Conservation (phyloP, 2,329 filamentous ascomycete genomes). For the Ascocoryne sarcoides region DNA sequence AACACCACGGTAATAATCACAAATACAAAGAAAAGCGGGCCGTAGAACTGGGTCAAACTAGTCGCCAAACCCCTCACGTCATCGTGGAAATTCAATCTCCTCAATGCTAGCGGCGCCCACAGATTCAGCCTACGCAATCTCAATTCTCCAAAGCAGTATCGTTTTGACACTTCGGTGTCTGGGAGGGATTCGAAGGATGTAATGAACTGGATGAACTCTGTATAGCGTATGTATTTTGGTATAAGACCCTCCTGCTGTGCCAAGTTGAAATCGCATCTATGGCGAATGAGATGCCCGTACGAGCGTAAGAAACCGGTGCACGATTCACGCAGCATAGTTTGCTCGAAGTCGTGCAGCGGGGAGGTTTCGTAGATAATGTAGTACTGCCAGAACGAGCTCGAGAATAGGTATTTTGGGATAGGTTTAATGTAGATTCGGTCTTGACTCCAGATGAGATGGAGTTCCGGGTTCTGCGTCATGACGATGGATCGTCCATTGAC, state of each 20-base stretch:
- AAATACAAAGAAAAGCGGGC: background rate
- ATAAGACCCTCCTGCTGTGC: slow-evolving; percentile 17
- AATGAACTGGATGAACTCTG: background rate
- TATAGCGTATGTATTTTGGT: slow-evolving; percentile 1
- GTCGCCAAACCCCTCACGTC: background rate
- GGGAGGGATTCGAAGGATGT: background rate
- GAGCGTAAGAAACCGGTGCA: slow-evolving; percentile 27
- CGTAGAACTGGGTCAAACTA: background rate
- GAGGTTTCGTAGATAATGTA: slow-evolving; percentile 9
- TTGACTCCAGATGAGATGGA: slow-evolving; percentile 29
- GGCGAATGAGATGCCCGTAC: slow-evolving; percentile 26
- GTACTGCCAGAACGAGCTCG: slow-evolving; percentile 21
- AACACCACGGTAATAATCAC: background rate
- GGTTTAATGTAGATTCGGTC: slow-evolving; percentile 28
- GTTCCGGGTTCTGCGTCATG: slow-evolving; percentile 28
- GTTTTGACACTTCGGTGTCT: background rate
- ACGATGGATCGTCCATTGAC: slow-evolving; percentile 26
- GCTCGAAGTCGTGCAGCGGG: background rate
- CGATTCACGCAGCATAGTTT: slow-evolving; percentile 1
- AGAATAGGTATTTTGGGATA: slow-evolving; percentile 24
- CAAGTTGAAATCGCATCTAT: slow-evolving; percentile 30
- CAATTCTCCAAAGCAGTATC: background rate
- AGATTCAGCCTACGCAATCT: background rate
- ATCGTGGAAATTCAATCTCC: background rate
- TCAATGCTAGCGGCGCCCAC: background rate